Evolutionary conservation across 352 stramenopile genomes (phyloP).

Genomic region (Pythium oligandrum): DNA sequence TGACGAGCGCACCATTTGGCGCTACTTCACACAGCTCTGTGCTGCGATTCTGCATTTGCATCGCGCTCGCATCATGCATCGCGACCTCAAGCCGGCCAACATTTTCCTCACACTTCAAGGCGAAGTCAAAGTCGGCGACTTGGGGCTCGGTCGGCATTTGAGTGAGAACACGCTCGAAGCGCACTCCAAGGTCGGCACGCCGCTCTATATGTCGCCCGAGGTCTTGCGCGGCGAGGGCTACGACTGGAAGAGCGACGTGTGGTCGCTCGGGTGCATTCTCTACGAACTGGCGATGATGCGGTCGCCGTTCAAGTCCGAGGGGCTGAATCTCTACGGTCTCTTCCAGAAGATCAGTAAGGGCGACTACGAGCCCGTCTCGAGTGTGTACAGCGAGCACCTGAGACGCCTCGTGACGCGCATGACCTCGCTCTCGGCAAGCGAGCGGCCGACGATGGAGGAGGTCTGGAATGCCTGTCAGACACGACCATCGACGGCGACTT

Average conservation of each 20-base stretch:
- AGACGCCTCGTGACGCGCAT: constrained; percentile 56
- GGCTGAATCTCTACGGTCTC: constrained; percentile 86
- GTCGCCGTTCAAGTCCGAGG: constrained; percentile 92
- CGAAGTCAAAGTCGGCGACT: constrained; percentile 86
- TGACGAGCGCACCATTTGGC: constrained; percentile 92
- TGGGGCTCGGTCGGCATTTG: constrained; percentile 70
- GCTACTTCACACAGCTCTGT: constrained; percentile 90
- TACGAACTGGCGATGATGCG: constrained; percentile 94
- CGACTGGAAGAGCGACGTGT: constrained; percentile 95
- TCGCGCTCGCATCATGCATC: constrained; percentile 89
- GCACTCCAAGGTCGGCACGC: constrained; percentile 91
- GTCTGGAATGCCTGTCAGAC: constrained; percentile 54
- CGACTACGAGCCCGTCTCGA: constrained; percentile 59
- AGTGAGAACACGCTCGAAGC: constrained; percentile 81
- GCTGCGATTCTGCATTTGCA: constrained; percentile 87
- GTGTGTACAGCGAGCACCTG: constrained; percentile 64
- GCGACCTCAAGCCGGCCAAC: constrained; percentile 93
- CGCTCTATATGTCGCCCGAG: constrained; percentile 94
- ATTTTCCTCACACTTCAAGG: constrained; percentile 91
- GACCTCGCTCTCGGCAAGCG: constrained; percentile 53
- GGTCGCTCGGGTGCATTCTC: constrained; percentile 93
- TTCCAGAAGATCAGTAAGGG: constrained; percentile 92
- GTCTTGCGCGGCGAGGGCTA: constrained; percentile 91
- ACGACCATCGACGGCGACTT: constrained; percentile 26
- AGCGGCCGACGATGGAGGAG: constrained; percentile 58